Evolutionary conservation across 305 asterid genomes (phyloP), one percentile per base, ranked within the genome.

Genomic region (Andrographis paniculata): DNA sequence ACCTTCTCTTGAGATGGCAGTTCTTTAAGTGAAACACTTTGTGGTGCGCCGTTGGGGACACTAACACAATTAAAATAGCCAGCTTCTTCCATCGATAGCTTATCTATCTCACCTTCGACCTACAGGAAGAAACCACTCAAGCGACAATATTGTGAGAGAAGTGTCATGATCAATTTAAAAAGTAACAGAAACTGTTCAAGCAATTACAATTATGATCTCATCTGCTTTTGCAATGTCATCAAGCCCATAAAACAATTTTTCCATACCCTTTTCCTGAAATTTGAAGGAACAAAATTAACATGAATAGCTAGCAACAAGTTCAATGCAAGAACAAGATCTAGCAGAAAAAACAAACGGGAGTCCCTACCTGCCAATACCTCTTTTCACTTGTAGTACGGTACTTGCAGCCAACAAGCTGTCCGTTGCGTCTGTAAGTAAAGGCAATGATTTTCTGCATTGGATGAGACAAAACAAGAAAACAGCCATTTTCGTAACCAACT

Each of bases 51-150:
- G 15, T 67, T 63, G 9, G 93, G 95, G 48, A 85, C 95, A 58
- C 93, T 82, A 52, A 78, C 82, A 24, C 95, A 85, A 50, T 81
- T 81, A 45, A 9, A 37, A 67, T 58, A 68, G 46, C 95, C 93
- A 55, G 84, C 93, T 73, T 81, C 95, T 63, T 78, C 87, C 46
- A 85, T 39, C n/a, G 95, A 85, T 55, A 85, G 70, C 68, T 85
- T 85, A 70, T 85, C 95, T 9, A 78, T 28, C 67, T 85, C 95
- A 50, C 95, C 93, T 71, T 85, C 95, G 63, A 80, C 95, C 95
- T 84, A 59, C 46, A 43, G 61, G 40, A 39, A 33, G 55, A 53
- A 41, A 58, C 2, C 47, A 56, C 27, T 47, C 39, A 36, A 47
- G 33, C 11, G 46, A 41, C 55, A 48, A 54, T 30, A 55, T 21